These are phyloP conservation scores for Clausena lansium DNA, from an alignment of 345 rosid species.

Conservation along the genomic window DNA sequence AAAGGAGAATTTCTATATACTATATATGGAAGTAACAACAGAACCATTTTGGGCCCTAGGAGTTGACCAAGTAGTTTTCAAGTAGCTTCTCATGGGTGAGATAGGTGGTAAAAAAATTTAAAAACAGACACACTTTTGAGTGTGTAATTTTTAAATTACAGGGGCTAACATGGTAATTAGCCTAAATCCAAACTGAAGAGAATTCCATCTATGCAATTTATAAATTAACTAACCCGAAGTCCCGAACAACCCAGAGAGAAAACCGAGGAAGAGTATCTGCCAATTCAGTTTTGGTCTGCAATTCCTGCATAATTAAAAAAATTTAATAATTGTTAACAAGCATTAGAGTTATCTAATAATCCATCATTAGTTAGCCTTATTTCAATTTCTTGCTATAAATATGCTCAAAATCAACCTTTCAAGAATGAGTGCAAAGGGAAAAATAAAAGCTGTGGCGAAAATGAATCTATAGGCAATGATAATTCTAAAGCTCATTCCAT, in stretches of 20 bases:
- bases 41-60: not conserved
- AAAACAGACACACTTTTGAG: too few species aligned
- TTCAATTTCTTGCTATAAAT: too few species aligned
- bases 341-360: not conserved
- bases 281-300: constrained; percentile 50
- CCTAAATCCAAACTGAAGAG: too few species aligned
- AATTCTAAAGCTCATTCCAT: constrained; percentile 29
- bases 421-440: constrained; percentile 31
- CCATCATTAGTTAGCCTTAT: too few species aligned
- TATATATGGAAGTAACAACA: too few species aligned
- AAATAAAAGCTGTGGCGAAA: constrained; percentile 27
- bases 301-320: constrained; percentile 24
- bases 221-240: constrained; percentile 46
- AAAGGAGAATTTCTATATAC: too few species aligned
- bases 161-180: too few species aligned
- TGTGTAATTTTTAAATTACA: too few species aligned
- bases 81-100: not conserved
- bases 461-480: constrained; percentile 29
- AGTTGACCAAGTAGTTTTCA: not conserved
- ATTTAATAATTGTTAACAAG: not conserved
- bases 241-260: constrained; percentile 41
- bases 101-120: too few species aligned
- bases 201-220: not conserved
- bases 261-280: constrained; percentile 36
- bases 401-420: constrained; percentile 16